Percentiles rank a stretch among this genome's conserved stretches.
Conservation (phyloP, 805 yeast genomes). For the Wickerhamomyces alni region DNA sequence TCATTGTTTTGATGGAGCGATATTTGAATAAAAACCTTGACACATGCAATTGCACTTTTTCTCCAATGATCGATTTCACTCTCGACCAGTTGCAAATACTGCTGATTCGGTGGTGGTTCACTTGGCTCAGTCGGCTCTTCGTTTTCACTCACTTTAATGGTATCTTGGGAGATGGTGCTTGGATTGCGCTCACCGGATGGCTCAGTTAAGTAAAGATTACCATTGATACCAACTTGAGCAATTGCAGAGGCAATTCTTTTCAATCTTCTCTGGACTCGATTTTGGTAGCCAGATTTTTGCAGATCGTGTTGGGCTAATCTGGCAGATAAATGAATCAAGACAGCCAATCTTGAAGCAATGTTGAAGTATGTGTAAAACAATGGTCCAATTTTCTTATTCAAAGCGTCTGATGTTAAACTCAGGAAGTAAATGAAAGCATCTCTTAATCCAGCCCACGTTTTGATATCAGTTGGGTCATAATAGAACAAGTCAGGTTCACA, state of each 20-base stretch:
- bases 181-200: constrained; percentile 6
- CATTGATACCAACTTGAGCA: constrained; percentile 60
- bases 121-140: neutral
- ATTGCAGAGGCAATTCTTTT: constrained; percentile 48
- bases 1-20: constrained; percentile 23
- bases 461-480: constrained; percentile 52
- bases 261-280: constrained; percentile 41
- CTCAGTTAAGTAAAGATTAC: constrained; percentile 46
- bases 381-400: constrained; percentile 43
- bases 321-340: constrained; percentile 47
- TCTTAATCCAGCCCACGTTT: constrained; percentile 52
- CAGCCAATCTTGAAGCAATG: constrained; percentile 45
- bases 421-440: constrained; percentile 42
- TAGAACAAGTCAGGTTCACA: constrained; percentile 43
- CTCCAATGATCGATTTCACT: constrained; percentile 33
- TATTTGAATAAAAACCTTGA: constrained; percentile 24
- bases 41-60: constrained; percentile 24
- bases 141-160: constrained; percentile 8
- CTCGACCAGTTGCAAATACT: constrained; percentile 34
- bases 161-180: constrained; percentile 20
- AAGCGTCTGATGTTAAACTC: constrained; percentile 42
- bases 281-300: constrained; percentile 38
- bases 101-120: constrained; percentile 3
- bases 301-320: constrained; percentile 50
- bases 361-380: constrained; percentile 50